A percentile compares a stretch with the other conserved stretches of the same genome.
Conservation (phyloP, 2,329 filamentous ascomycete species). For the Dactylellina parvicollis region DNA sequence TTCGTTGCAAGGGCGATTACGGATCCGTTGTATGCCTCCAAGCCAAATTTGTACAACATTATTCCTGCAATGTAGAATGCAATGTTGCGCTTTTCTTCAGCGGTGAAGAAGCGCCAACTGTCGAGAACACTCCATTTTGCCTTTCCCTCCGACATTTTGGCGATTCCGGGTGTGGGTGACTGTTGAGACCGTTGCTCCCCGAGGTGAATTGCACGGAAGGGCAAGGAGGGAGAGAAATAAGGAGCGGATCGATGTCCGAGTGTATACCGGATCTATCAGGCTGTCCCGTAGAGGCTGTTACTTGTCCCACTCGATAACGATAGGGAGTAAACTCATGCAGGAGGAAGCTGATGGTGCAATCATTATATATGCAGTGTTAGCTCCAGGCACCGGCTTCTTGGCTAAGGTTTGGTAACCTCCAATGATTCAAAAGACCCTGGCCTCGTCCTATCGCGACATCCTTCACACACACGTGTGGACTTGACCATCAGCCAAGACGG, state of each 20-base stretch:
- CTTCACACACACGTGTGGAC: constrained; percentile 32
- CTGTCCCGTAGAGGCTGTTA: not conserved
- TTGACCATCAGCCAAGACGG: constrained; percentile 12
- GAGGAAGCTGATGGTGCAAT: constrained; percentile 9
- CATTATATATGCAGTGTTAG: constrained; percentile 37
- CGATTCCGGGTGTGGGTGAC: not conserved
- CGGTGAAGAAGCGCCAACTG: constrained; percentile 60
- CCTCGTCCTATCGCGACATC: constrained; percentile 43
- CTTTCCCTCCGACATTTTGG: constrained; percentile 44
- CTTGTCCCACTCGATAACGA: constrained; percentile 16
- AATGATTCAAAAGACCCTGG: constrained; percentile 5
- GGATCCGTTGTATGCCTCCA: constrained; percentile 67
- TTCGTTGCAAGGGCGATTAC: constrained; percentile 66
- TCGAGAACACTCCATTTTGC: constrained; percentile 32
- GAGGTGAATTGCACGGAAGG: not conserved
- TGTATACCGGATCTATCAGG: constrained; percentile 13
- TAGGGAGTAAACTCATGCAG: constrained; percentile 4
- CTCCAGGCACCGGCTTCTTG: constrained; percentile 47
- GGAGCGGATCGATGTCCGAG: constrained; percentile 22
- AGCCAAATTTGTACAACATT: constrained; percentile 67
- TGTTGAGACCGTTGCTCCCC: not conserved
- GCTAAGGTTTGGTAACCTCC: constrained; percentile 22
- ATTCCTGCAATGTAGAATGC: constrained; percentile 65
- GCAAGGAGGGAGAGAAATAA: not conserved
- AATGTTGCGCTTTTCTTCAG: constrained; percentile 64